phyloP scores from a whole-genome alignment of 1,139 yeast genomes.

The Yamadazyma kanchanaburiensis region DNA sequence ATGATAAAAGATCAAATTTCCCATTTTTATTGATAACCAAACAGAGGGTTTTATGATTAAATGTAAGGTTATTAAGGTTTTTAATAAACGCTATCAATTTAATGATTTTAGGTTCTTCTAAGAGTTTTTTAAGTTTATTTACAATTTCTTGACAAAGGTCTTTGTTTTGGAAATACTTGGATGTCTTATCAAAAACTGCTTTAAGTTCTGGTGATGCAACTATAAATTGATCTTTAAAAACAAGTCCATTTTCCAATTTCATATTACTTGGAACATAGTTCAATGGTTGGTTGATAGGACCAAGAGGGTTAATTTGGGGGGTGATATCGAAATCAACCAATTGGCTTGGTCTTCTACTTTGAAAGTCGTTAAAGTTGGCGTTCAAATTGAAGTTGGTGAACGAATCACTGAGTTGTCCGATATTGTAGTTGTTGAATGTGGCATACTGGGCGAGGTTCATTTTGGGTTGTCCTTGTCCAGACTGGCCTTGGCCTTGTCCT shows the following conservation, averaged over 20 bases:
- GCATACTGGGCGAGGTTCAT: slow-evolving; percentile 14
- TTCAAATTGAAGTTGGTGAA: slow-evolving; percentile 34
- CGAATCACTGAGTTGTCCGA: slow-evolving; percentile 32
- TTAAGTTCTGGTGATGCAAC: slow-evolving; percentile 52
- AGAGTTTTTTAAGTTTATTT: slow-evolving; percentile 29
- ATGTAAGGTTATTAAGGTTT: slow-evolving; percentile 41
- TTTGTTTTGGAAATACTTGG: slow-evolving; percentile 46
- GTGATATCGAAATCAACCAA: slow-evolving; percentile 30
- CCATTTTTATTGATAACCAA: slow-evolving; percentile 57
- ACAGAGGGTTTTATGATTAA: slow-evolving; percentile 40
- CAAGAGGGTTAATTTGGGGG: not conserved
- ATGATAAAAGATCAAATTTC: slow-evolving; percentile 48
- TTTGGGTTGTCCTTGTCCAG: slow-evolving; percentile 1
- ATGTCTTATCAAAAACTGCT: slow-evolving; percentile 38
- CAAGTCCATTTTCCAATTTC: slow-evolving; percentile 55
- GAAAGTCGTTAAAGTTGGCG: slow-evolving; percentile 38
- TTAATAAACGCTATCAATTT: slow-evolving; percentile 40
- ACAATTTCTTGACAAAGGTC: slow-evolving; percentile 31
- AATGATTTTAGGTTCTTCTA: slow-evolving; percentile 26
- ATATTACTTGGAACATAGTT: slow-evolving; percentile 8
- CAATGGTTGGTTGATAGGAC: not conserved
- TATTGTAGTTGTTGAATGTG: slow-evolving; percentile 13
- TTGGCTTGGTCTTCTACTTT: slow-evolving; percentile 45
- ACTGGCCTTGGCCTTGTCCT: slow-evolving; percentile 10
- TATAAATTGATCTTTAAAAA: slow-evolving; percentile 49